Base-by-base conservation (phyloP, 345 rosid genomes). In the Orychophragmus violaceus region DNA sequence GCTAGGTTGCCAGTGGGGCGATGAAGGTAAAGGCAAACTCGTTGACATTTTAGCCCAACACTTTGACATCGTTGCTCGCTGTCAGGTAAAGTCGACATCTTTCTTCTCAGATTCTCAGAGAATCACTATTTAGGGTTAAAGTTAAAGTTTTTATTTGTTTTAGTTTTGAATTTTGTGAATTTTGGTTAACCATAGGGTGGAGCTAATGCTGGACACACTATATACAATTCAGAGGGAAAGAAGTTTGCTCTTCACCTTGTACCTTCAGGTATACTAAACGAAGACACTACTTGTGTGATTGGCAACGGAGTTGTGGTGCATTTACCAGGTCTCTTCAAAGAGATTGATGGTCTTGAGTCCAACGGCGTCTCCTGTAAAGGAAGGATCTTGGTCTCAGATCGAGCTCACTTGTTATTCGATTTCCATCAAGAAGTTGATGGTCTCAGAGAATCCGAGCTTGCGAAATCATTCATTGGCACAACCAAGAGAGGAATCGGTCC, bases 201-300 rank as follows among this genome's bases (percentile, higher is more conserved):
- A 81, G 96, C 99, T 28, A 94, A 94, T 70, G 99, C 99, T 49
- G 99, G 99, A 7, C 99, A 94, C 67, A 94, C 99, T 11, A 90
- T 94, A 59, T 94, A 94, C 42, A 94, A 87, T 68, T 36, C 97
- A 3, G 95, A 88, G 66, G 99, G 97, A 14, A 90, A 87, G 84
- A 94, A 90, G 71, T 90, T 94, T 70, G 96, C 97, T 3, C 87
- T 94, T 71, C 99, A 90, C 74, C 95, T 94, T 77, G 96, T 94
- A 70, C 97, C 99, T 14, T 94, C 99, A 0, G 99, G 96, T 19
- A 90, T 94, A 33, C 80, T 94, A 46, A 90, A 90, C 33, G 89
- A 94, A 79, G 97, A 80, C 14, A 88, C 97, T 2, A 78, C 87
- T n/a, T 94, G 99, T 71, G 88, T 90, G 24, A 90, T 94, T 49